Evolutionary conservation across 1,139 yeast species (phyloP).

Genomic region (Pichia sp.): DNA sequence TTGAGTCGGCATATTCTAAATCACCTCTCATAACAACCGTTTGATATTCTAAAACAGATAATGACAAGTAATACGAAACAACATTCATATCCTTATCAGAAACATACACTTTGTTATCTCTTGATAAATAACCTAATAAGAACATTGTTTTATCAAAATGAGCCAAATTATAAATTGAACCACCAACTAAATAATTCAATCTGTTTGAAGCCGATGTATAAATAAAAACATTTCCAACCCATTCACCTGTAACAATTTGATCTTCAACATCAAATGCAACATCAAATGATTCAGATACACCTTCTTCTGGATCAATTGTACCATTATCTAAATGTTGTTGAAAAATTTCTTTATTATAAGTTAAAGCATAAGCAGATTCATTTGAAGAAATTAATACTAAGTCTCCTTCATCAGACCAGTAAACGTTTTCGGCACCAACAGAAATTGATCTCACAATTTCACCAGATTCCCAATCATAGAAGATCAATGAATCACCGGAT

Average conservation of each 20-base stretch:
- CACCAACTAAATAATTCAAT: conserved; percentile 91
- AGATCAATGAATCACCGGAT: conserved; percentile 72
- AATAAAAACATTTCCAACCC: conserved; percentile 96
- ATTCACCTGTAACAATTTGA: conserved; percentile 77
- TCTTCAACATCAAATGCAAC: conserved; percentile 80
- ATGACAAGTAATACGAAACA: conserved; percentile 71
- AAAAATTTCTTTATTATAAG: conserved; percentile 63
- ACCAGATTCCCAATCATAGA: conserved; percentile 93
- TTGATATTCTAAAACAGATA: conserved; percentile 88
- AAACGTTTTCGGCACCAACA: conserved; percentile 72
- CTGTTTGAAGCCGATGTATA: conserved; percentile 84
- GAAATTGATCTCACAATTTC: conserved; percentile 75
- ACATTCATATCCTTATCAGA: conserved; percentile 87
- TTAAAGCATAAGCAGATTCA: conserved; percentile 71
- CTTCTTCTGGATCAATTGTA: conserved; percentile 69
- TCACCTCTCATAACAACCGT: conserved; percentile 94
- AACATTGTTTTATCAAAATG: conserved; percentile 89
- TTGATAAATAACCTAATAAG: conserved; percentile 80
- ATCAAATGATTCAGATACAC: conserved; percentile 80
- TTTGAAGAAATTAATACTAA: conserved; percentile 66
- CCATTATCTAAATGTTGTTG: conserved; percentile 56
- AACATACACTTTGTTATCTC: conserved; percentile 84
- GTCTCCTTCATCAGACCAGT: conserved; percentile 94
- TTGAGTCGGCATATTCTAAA: conserved; percentile 61
- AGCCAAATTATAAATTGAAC: conserved; percentile 83